A percentile compares a stretch with the other conserved stretches of the same genome.
These are phyloP conservation scores for Aspergillus oerlinghausenensis DNA, from an alignment of 2,329 filamentous ascomycete species.

Conservation along the genomic window DNA sequence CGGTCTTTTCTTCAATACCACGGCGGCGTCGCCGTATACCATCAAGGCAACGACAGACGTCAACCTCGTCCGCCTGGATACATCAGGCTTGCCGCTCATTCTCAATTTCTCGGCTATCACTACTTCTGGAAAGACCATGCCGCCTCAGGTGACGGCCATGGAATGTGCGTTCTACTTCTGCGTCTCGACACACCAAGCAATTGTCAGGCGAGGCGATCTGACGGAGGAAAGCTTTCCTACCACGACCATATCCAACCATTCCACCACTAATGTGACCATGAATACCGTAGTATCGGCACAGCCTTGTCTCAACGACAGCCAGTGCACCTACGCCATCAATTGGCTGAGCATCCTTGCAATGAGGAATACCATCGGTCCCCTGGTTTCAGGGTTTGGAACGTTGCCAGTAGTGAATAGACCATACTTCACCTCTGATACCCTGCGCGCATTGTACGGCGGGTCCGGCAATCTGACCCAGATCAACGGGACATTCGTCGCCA, in stretches of 20 bases:
- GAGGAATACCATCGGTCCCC: slow-evolving; percentile 13
- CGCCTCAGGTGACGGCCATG: slow-evolving; percentile 14
- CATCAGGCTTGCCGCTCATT: slow-evolving; percentile 9
- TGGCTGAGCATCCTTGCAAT: slow-evolving; percentile 17
- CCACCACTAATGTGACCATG: neutral
- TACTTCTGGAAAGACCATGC: slow-evolving; percentile 12
- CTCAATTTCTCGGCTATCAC: slow-evolving; percentile 21
- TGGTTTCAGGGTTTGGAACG: slow-evolving; percentile 16
- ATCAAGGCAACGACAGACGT: slow-evolving; percentile 17
- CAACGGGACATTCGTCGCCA: slow-evolving; percentile 13
- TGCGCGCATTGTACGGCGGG: slow-evolving; percentile 17
- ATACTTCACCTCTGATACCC: slow-evolving; percentile 16
- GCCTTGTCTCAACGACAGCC: slow-evolving; percentile 9
- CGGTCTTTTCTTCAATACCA: slow-evolving; percentile 13
- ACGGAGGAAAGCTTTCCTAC: slow-evolving; percentile 12
- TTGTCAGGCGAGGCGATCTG: slow-evolving; percentile 13
- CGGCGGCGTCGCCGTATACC: slow-evolving; percentile 10
- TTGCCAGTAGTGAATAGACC: slow-evolving; percentile 17
- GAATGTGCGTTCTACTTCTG: slow-evolving; percentile 23
- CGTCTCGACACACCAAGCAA: slow-evolving; percentile 17
- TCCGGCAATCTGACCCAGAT: slow-evolving; percentile 18
- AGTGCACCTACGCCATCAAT: slow-evolving; percentile 18
- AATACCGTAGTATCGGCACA: neutral
- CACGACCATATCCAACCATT: slow-evolving; percentile 10
- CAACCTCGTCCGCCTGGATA: slow-evolving; percentile 13